Evolutionary conservation across 176 grass and related monocot species (phyloP).

Genomic region (Triticum monococcum): DNA sequence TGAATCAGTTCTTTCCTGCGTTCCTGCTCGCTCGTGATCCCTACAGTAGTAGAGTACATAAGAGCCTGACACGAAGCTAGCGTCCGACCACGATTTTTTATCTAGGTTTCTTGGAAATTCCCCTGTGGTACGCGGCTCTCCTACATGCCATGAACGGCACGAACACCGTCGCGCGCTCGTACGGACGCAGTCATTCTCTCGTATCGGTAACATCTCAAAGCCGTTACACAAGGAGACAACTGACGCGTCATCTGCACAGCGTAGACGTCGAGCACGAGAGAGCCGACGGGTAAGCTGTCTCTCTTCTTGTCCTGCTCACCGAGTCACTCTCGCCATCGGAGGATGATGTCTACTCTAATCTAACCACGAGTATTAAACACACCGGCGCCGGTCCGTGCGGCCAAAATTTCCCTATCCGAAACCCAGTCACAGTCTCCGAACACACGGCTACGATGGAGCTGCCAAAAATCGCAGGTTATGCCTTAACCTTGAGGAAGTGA

Average conservation of each 20-base stretch:
- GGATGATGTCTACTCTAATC: background rate
- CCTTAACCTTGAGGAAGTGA: background rate
- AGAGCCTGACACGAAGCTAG: background rate
- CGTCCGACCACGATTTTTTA: background rate
- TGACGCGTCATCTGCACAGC: background rate
- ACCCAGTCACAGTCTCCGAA: background rate
- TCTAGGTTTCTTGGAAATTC: background rate
- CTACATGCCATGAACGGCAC: background rate
- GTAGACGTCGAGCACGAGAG: background rate
- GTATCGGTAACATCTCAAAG: constrained; percentile 13
- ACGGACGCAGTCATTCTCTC: constrained; percentile 1
- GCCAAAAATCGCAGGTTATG: background rate
- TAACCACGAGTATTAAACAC: background rate
- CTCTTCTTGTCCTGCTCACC: background rate
- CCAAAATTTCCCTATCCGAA: background rate
- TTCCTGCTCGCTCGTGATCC: background rate
- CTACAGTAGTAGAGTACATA: background rate
- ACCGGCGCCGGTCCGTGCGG: background rate
- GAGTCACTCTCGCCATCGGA: background rate
- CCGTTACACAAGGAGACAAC: background rate
- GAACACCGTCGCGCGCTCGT: background rate
- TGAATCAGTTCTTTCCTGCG: background rate
- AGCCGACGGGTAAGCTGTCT: constrained; percentile 24
- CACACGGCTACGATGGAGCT: background rate
- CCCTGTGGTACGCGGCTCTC: background rate